These are phyloP conservation scores for Apophysomyces variabilis DNA, from an alignment of 371 early-diverging fungal genomes.

Conservation along the genomic window DNA sequence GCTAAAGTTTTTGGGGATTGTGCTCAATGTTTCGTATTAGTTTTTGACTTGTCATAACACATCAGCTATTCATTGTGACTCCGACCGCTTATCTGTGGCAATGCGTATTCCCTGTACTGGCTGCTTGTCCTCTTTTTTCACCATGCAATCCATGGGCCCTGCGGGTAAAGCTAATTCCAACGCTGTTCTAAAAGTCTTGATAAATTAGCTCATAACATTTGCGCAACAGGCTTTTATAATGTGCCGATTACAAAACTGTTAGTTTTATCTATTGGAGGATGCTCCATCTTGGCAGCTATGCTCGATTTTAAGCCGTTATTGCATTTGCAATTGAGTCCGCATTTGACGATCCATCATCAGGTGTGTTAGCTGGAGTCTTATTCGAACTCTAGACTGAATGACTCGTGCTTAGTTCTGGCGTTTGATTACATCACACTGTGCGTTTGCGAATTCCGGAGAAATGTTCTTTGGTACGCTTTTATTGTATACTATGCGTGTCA, in stretches of 20 bases:
- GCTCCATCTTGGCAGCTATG: constrained; percentile 62
- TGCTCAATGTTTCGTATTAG: too few relatives aligned
- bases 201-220: neutral
- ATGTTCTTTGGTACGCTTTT: constrained; percentile 70
- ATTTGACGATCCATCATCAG: constrained; percentile 69
- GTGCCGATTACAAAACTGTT: constrained; percentile 73
- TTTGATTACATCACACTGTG: constrained; percentile 59
- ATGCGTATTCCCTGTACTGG: neutral
- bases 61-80: too few relatives aligned
- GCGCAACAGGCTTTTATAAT: constrained; percentile 63
- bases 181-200: neutral
- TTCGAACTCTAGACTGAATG: neutral
- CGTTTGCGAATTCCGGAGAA: constrained; percentile 69
- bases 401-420: constrained; percentile 60
- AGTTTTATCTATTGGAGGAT: constrained; percentile 58
- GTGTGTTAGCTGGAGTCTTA: constrained; percentile 35
- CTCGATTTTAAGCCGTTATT: constrained; percentile 59
- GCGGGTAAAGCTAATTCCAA: constrained; percentile 23
- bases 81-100: neutral
- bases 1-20: too few relatives aligned
- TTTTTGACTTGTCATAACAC: too few relatives aligned
- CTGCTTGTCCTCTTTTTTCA: constrained; percentile 1
- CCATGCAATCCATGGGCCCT: constrained; percentile 41
- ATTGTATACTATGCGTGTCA: constrained; percentile 67
- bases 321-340: constrained; percentile 69